Evolutionary conservation across 768 basidiomycete species (phyloP).

Genomic region (Coprinellus aureogranulatus): DNA sequence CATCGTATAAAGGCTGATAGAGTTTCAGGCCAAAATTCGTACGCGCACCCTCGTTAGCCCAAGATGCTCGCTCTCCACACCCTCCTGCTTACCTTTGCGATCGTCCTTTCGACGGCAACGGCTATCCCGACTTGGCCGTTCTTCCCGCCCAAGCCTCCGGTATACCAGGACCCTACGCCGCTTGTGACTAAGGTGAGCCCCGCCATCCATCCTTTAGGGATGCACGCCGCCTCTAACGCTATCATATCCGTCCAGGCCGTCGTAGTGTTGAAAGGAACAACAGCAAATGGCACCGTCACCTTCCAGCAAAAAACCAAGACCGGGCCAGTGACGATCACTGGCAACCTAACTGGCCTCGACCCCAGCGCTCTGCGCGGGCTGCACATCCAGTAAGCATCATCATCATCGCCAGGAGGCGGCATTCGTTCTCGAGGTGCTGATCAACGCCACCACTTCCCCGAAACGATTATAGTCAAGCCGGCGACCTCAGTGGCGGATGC

Average conservation of each 20-base stretch:
- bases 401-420: too few species aligned
- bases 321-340: conserved; percentile 59
- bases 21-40: too few species aligned
- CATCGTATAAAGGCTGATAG: too few species aligned
- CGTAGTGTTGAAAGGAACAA: conserved; percentile 61
- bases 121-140: background rate
- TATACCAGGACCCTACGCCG: too few species aligned
- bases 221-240: too few species aligned
- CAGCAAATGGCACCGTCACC: conserved; percentile 61
- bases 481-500: conserved; percentile 65
- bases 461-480: conserved; percentile 37
- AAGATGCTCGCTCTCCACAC: background rate
- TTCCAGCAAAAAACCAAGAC: conserved; percentile 54
- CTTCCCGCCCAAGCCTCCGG: too few species aligned
- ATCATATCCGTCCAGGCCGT: conserved; percentile 25
- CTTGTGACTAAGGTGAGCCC: conserved; percentile 3
- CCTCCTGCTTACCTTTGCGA: background rate
- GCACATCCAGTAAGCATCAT: conserved; percentile 68
- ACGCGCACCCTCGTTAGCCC: too few species aligned
- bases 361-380: conserved; percentile 63
- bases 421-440: too few species aligned
- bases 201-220: too few species aligned
- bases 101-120: background rate
- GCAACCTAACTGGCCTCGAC: conserved; percentile 59
- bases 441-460: too few species aligned